Evolutionary conservation across 257 asterid species (phyloP), one percentile per base, ranked within the genome.

Genomic region (Nicotiana otophora): DNA sequence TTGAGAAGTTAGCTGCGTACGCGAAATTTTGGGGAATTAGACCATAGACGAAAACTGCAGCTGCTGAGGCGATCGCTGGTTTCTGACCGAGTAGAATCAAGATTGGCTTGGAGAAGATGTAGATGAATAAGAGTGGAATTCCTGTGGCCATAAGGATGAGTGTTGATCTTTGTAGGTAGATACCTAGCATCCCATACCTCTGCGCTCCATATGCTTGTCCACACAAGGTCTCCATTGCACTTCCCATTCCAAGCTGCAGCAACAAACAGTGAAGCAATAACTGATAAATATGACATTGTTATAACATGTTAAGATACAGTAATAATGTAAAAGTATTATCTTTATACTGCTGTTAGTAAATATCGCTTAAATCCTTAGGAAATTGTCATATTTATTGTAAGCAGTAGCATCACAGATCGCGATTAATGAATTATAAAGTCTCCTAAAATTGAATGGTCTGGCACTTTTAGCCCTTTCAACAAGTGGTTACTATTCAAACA

Each of bases 151-250:
- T 69, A 1, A 82, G 57, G 26, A 82, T 75, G 4, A 82, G 5
- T 26, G 82, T 76, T 76, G 85, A 62, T 33, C 85, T 62, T 62
- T 82, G 85, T 23, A 82, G 72, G 36, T 82, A 82, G 3, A 82
- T 7, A 0, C 85, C 85, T 5, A 82, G 74, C 85, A 82, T 82
- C 1, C 62, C 85, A 10, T 26, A 76, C 14, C 31, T 75, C 19
- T 82, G 67, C 17, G 85, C 85, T 76, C 85, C 85, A 48, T 39
- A 82, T 75, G 85, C 85, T 42, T 75, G 85, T 63, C 85, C 82
- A 48, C 85, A 82, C 14, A 82, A 39, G 3, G 85, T 82, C 64
- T 82, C 85, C 36, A 82, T 82, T 10, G 82, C 85, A 19, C 82
- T 82, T 19, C 85, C 85, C 85, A 82, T 57, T n/a, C 81, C 86